Evolutionary conservation across 225 moss, liverwort and hornwort genomes (phyloP), one percentile per base, ranked within the genome.

Genomic region (Takakia lepidozioides): DNA sequence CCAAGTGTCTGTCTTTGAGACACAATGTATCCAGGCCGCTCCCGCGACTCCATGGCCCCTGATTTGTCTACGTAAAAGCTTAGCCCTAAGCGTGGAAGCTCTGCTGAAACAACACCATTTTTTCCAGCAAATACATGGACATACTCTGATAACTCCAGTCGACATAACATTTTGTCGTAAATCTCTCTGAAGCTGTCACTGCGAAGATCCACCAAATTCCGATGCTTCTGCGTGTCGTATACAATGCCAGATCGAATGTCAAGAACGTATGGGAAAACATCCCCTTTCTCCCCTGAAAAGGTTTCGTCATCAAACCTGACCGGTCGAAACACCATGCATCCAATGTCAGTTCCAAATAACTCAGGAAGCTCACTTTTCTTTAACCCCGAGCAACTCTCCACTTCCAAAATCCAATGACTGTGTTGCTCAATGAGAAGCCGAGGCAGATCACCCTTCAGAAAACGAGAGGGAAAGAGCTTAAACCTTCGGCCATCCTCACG

Each of bases 21-120:
- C 37, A 70, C 63, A 19, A 8, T 1, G 6, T 63, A 70, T 6
- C 58, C 58, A 2, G 54, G 69, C 18, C 59, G 58, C 57, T 70
- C 63, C 19, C 43, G 28, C 49, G 69, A 70, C 58, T 44, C 43
- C 4, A 55, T 16, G 11, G 18, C 23, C 27, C 55, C 55, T 55
- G 41, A 42, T 49, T 30, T 30, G 9, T 14, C 42, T 13, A 55
- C 27, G 18, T 55, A 19, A 27, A 55, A 58, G 34, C 42, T 35
- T 0, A 69, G 22, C 3, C 62, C 52, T 62, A 62, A 62, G 14
- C 57, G 57, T 15, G 68, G 68, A 20, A 62, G 0, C 10, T 69
- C 68, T 19, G 51, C 62, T 8, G 55, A 21, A 1, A 51, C 34
- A 38, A 10, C 17, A 11, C 24, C 54, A 27, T 7, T 16, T 48